phyloP scores from a whole-genome alignment of 2,329 filamentous ascomycete species.

The Aureobasidium sp. region DNA sequence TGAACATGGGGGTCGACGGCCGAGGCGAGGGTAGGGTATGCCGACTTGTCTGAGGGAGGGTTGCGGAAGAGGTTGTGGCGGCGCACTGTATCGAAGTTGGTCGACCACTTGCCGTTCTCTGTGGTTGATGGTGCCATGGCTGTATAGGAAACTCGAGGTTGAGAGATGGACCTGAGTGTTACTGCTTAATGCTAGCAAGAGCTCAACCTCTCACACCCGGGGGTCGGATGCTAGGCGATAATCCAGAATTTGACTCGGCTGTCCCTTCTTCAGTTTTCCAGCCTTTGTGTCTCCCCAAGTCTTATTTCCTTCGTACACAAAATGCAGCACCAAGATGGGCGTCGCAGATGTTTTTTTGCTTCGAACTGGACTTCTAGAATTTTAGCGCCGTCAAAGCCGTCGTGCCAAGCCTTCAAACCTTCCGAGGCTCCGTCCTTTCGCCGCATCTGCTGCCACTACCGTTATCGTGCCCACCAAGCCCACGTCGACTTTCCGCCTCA shows the following conservation, averaged over 20 bases:
- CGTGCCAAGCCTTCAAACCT: neutral
- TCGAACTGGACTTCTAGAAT: constrained; percentile 12
- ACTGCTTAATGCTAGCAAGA: neutral
- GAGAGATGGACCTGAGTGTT: neutral
- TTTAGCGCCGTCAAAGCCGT: constrained; percentile 12
- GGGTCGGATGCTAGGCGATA: neutral
- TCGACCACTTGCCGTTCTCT: constrained; percentile 69
- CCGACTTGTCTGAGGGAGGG: constrained; percentile 77
- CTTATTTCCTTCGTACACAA: neutral
- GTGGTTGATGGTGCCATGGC: constrained; percentile 37
- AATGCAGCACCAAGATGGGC: constrained; percentile 1
- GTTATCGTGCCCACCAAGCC: neutral
- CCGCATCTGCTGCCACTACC: neutral
- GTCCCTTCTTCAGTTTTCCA: neutral
- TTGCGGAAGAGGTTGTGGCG: constrained; percentile 84
- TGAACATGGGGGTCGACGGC: constrained; percentile 91
- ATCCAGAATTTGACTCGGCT: neutral
- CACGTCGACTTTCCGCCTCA: neutral
- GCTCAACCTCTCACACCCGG: constrained; percentile 9
- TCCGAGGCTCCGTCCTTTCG: constrained; percentile 7
- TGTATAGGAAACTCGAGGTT: neutral
- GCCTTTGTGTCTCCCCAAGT: neutral
- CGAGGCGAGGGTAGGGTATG: constrained; percentile 77
- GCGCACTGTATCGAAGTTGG: constrained; percentile 76
- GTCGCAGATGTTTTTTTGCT: constrained; percentile 15